These are phyloP conservation scores for Stramenopiles sp. DNA, from an alignment of 352 stramenopile genomes.

Conservation along the genomic window DNA sequence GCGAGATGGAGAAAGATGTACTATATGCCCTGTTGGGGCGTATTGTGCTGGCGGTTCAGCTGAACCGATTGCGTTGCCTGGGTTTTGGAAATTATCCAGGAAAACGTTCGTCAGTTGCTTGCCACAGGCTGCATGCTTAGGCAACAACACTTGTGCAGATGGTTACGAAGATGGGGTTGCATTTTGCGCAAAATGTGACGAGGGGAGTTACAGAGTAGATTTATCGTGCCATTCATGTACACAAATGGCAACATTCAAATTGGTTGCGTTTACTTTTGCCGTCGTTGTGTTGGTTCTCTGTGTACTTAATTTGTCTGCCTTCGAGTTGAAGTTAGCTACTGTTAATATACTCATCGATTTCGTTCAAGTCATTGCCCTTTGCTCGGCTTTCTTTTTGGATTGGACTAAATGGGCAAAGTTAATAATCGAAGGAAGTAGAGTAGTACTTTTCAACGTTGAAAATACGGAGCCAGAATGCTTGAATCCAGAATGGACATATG, in stretches of 20 bases:
- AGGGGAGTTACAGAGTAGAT: not conserved
- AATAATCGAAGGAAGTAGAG: not conserved
- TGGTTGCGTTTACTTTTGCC: not conserved
- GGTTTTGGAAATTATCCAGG: conserved; percentile 14
- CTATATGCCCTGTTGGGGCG: conserved; percentile 14
- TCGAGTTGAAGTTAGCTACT: not conserved
- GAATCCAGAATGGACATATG: not conserved
- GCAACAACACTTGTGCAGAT: conserved; percentile 19
- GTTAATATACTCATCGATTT: not conserved
- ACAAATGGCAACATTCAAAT: not conserved
- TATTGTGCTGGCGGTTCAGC: conserved; percentile 15
- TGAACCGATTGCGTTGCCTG: conserved; percentile 13
- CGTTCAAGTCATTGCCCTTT: not conserved
- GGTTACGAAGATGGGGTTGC: conserved; percentile 13
- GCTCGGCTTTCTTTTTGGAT: not conserved
- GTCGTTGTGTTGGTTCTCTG: not conserved
- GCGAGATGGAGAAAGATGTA: conserved; percentile 14
- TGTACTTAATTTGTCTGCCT: not conserved
- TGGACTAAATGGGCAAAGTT: not conserved
- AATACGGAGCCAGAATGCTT: not conserved
- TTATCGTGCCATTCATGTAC: not conserved
- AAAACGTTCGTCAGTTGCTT: conserved; percentile 15
- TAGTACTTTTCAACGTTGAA: not conserved
- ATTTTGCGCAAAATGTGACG: not conserved
- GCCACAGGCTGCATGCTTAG: conserved; percentile 15